Conservation (phyloP, 2,329 filamentous ascomycete species). For the Cladosporium sp. region DNA sequence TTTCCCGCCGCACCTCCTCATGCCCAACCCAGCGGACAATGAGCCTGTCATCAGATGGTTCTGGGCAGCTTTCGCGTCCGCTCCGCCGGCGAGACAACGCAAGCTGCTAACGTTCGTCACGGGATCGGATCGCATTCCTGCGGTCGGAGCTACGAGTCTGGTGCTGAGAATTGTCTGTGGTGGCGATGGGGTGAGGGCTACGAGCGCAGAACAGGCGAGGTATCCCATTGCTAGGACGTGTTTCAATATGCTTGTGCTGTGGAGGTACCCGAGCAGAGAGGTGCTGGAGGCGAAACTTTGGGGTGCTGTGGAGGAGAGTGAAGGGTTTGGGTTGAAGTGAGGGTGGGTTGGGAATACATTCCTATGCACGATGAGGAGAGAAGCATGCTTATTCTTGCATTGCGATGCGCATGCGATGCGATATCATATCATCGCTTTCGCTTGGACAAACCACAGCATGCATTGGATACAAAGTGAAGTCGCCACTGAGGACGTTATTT, state of each 20-base stretch:
- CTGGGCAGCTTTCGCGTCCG: slow-evolving; percentile 73
- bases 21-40: slow-evolving; percentile 44
- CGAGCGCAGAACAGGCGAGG: slow-evolving; percentile 59
- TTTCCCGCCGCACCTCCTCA: slow-evolving; percentile 22
- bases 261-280: slow-evolving; percentile 63
- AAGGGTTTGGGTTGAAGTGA: slow-evolving; percentile 86
- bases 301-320: slow-evolving; percentile 82
- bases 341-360: neutral
- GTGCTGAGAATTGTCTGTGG: slow-evolving; percentile 72
- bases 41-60: slow-evolving; percentile 78
- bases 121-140: slow-evolving; percentile 83
- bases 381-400: too few relatives aligned
- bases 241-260: slow-evolving; percentile 80
- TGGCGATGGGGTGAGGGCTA: slow-evolving; percentile 43
- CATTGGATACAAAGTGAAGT: neutral
- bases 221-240: slow-evolving; percentile 87
- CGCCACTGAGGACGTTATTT: neutral
- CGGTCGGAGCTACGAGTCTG: slow-evolving; percentile 76
- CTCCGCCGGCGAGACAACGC: slow-evolving; percentile 64
- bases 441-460: neutral
- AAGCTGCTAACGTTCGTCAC: slow-evolving; percentile 83
- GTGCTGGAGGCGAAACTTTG: slow-evolving; percentile 70
- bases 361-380: too few relatives aligned
- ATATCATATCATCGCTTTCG: neutral
- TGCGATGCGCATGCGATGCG: too few relatives aligned